Base-by-base conservation (phyloP, 495 filamentous ascomycete genomes). In the Neurospora sp. region DNA sequence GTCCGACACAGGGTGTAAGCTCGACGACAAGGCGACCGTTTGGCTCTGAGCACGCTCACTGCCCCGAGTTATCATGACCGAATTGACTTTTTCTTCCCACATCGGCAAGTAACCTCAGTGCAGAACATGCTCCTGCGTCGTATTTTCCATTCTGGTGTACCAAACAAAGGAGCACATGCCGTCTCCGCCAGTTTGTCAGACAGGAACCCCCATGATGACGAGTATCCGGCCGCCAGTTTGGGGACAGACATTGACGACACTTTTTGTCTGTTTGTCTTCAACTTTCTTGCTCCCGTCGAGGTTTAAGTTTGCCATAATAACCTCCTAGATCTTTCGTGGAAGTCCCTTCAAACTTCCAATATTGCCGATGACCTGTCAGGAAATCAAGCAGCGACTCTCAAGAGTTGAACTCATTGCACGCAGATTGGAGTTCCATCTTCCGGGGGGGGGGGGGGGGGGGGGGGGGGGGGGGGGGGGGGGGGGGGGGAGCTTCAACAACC, bases 1-100 rank as follows among this genome's bases (percentile, higher is more conserved):
- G 59, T 31, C 41, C 38, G n/a, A 37, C 65, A 35, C 40, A 65
- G 53, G 39, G 12, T 40, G 69, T 39, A 70, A 38, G 14, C 35
- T 40, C 39, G 40, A 69, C 31, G 70, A 74, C 61, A 35, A 74
- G 37, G 68, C 70, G 48, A 53, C 61, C 68, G 44, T 69, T 68
- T 72, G 70, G 69, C 48, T 76, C 69, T 65, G 53, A 37, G 31
- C 53, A 65, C 27, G 53, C 53, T 65, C 53, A 35, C 14, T 65
- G 53, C 14, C 14, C 53, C 27, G 27, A 65, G 31, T 35, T 35
- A 65, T 35, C 14, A 65, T 35, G 53, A 16, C 53, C 53, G 53
- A 65, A 65, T 65, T 65, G 53, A 35, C 14, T 35, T 35, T 65
- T 65, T 65, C 53, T 35, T 65, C 53, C 53, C 53, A 65, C 53